Percentiles rank a stretch among this genome's conserved stretches.
Evolutionary conservation across 208 protist species (phyloP).

Genomic region (Trypanosoma grayi): DNA sequence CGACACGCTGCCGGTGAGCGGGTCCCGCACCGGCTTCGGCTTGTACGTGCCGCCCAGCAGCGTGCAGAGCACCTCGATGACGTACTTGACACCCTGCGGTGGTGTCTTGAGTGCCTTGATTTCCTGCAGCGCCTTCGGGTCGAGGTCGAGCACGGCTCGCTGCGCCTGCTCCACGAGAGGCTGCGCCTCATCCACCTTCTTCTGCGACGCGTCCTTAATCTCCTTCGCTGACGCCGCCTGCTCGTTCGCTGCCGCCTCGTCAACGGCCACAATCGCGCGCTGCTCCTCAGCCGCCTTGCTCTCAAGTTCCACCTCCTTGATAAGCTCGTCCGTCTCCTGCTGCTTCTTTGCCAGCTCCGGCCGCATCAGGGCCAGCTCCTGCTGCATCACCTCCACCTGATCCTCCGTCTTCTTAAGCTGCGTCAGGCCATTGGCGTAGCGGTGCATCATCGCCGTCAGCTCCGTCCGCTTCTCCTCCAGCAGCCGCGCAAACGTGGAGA

Average conservation of each 20-base stretch:
- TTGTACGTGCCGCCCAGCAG: slow-evolving; percentile 85
- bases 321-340: slow-evolving; percentile 85
- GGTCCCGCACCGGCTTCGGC: slow-evolving; percentile 82
- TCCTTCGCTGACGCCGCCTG: slow-evolving; percentile 88
- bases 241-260: slow-evolving; percentile 89
- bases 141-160: slow-evolving; percentile 89
- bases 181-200: slow-evolving; percentile 94
- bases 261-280: slow-evolving; percentile 83
- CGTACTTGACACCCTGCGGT: slow-evolving; percentile 94
- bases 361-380: slow-evolving; percentile 88
- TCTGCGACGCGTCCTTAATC: slow-evolving; percentile 96
- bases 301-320: slow-evolving; percentile 83
- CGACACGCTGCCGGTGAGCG: slow-evolving; percentile 76
- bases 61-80: slow-evolving; percentile 91
- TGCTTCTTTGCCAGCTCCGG: slow-evolving; percentile 91
- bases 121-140: slow-evolving; percentile 94
- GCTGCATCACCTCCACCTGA: slow-evolving; percentile 95
- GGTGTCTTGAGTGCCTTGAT: slow-evolving; percentile 95
- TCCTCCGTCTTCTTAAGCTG: slow-evolving; percentile 92
- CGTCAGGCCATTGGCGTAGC: slow-evolving; percentile 86
- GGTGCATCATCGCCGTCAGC: slow-evolving; percentile 82
- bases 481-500: slow-evolving; percentile 90
- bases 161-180: slow-evolving; percentile 94
- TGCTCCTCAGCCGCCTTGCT: slow-evolving; percentile 85
- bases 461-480: slow-evolving; percentile 82